phyloP scores from a whole-genome alignment of 176 grass and related monocot genomes.

The Triticum urartu region DNA sequence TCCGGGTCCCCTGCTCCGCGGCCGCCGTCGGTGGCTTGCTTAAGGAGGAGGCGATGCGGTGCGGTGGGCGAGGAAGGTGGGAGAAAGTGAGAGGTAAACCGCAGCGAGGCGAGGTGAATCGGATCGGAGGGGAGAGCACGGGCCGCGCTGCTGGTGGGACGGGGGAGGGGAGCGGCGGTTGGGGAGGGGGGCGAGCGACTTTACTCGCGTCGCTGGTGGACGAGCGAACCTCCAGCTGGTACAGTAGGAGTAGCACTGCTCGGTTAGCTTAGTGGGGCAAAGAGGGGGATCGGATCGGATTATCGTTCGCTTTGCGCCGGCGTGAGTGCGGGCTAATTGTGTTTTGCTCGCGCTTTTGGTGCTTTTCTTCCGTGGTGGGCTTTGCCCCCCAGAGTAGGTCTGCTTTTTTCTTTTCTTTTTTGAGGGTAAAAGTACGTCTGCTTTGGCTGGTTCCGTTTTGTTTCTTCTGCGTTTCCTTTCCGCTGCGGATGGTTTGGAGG shows the following conservation, averaged over 20 bases:
- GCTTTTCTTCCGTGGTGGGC: not conserved
- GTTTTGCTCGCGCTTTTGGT: not conserved
- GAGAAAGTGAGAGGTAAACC: constrained; percentile 68
- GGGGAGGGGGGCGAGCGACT: too few relatives aligned
- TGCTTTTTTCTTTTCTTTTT: not conserved
- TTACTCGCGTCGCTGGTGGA: too few relatives aligned
- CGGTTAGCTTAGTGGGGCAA: not conserved
- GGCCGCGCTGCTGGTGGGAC: too few relatives aligned
- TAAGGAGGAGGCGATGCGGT: constrained; percentile 39
- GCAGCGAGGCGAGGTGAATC: constrained; percentile 9
- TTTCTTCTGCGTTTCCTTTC: not conserved
- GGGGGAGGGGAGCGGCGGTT: not conserved
- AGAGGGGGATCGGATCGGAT: not conserved
- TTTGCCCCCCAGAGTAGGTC: not conserved
- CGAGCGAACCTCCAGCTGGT: too few relatives aligned
- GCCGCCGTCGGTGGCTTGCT: constrained; percentile 6
- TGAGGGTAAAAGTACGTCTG: too few relatives aligned
- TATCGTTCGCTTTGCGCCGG: too few relatives aligned
- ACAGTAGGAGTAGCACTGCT: too few relatives aligned
- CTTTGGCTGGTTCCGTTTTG: not conserved
- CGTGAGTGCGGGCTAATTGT: too few relatives aligned
- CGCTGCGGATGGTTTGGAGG: constrained; percentile 20
- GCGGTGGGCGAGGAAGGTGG: constrained; percentile 49
- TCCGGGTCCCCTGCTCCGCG: not conserved
- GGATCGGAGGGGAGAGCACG: not conserved